Base-by-base conservation (phyloP, 2,329 filamentous ascomycete species). In the Stachybotrys chlorohalonatus region DNA sequence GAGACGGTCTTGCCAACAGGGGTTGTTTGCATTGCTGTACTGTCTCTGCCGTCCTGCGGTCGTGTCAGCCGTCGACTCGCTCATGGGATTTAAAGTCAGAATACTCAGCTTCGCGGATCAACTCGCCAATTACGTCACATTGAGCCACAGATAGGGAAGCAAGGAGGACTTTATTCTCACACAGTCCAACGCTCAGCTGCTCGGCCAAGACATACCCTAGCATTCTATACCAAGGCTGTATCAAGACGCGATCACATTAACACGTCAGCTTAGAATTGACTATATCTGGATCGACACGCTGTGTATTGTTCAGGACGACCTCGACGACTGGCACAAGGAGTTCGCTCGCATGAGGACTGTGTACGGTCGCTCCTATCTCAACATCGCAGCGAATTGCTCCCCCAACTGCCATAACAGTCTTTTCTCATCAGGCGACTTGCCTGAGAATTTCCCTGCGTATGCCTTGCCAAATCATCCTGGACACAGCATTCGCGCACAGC, bases 261-360 rank as follows among this genome's bases (percentile, higher is more conserved):
- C 52, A 15, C 51, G 49, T 11, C 39, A 49, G 7, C 51, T 58
- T 8, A 55, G 57, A 11, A 46, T 57, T 17, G 30, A 51, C 16
- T 58, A 57, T 49, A 47, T 58, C 11, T 58, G 57, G 57, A 51
- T 58, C 31, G 57, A 58, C 17, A 55, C 57, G 1, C 13, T 58
- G 46, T 58, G 57, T 13, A 58, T 58, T 11, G 47, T 58, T 9
- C 57, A 58, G 47, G 57, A 58, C 15, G 50, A 52, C 17, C 50
- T 16, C 5, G 32, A 52, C 13, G 50, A 52, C 16, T 52, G 50
- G 50, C 11, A 8, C n/a, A 42, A 24, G 11, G 50, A 52, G 32
- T 36, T 32, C 8, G 15, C n/a, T n/a, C 15, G n/a, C 6, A 52
- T 52, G 50, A 30, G n/a, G 31, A 24, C 31, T n/a, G 46, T 48